phyloP scores from a whole-genome alignment of 2,329 filamentous ascomycete genomes.

The Diplodia mutila region DNA sequence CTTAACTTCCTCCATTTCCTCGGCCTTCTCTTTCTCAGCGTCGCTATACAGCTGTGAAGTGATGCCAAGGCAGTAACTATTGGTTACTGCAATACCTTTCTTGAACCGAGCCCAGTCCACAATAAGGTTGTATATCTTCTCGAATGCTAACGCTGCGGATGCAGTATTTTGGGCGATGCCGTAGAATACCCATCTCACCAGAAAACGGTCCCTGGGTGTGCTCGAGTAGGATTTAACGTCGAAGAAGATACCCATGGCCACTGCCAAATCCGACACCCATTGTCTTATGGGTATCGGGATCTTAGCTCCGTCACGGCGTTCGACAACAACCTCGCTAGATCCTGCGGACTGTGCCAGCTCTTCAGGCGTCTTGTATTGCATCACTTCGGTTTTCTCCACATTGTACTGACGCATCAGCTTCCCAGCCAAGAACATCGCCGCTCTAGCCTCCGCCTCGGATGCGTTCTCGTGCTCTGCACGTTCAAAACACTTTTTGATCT shows the following conservation, averaged over 20 bases:
- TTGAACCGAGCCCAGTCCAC: constrained; percentile 28
- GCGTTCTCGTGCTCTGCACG: constrained; percentile 17
- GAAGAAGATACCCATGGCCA: neutral
- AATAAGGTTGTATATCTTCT: constrained; percentile 32
- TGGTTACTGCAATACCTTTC: constrained; percentile 21
- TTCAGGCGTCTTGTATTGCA: constrained; percentile 26
- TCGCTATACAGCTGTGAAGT: constrained; percentile 5
- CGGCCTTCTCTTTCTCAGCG: constrained; percentile 18
- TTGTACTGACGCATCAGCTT: constrained; percentile 28
- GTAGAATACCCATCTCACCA: constrained; percentile 29
- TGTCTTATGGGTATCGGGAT: neutral
- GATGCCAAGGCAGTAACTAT: constrained; percentile 30
- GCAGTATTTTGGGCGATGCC: constrained; percentile 34
- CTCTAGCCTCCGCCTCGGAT: constrained; percentile 20
- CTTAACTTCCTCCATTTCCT: constrained; percentile 26
- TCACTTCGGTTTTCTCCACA: constrained; percentile 28
- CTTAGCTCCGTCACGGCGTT: constrained; percentile 24
- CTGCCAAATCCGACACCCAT: neutral
- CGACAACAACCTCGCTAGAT: constrained; percentile 25
- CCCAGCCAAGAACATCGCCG: constrained; percentile 13
- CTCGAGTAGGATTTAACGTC: constrained; percentile 29
- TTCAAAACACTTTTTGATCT: constrained; percentile 29
- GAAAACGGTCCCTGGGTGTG: constrained; percentile 28
- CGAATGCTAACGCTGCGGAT: constrained; percentile 32
- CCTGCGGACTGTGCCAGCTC: constrained; percentile 22